Base-by-base conservation (phyloP, 345 rosid species). In the Salix exigua region DNA sequence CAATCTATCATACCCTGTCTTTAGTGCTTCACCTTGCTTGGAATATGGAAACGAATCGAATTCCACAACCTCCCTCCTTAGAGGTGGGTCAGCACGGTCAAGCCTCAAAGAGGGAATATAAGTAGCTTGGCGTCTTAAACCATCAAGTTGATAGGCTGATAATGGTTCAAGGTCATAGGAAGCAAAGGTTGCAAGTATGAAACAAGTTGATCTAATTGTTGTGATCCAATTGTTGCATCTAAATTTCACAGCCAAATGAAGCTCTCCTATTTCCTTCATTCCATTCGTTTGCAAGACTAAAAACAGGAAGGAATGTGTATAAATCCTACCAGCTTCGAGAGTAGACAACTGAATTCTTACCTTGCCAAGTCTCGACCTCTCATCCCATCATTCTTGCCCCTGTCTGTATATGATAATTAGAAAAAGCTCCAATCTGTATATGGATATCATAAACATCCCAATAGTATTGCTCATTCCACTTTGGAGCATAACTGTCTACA, bases 381-480 rank as follows among this genome's bases (percentile, higher is more conserved):
- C 7, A 75, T 63, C 14, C 73, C 66, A 11, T 65, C 77, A 2
- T 60, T 37, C n/a, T 66, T 74, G 31, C 61, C 74, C 21, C 73
- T 68, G 55, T 79, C 62, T 78, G 46, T 10, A 88, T n/a, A 37
- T 83, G 86, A 62, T 72, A 46, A 53, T 83, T 88, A 74, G 86
- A 84, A n/a, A 88, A 88, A 70, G 83, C 86, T 3, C 82, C 89
- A 3, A 86, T 73, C 87, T 0, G 88, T 86, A 17, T 74, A 81
- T 18, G 91, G 89, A 81, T 30, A 30, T 88, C 91, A 78, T 84
- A 88, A 53, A 88, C 91, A 63, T 88, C 89, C 89, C 91, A 88
- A 26, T 86, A 83, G 62, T 86, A 88, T 73, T 88, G 89, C 55
- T 88, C 88, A 2, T 88, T 84, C 87, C 87, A 88, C 55, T 82